phyloP scores from a whole-genome alignment of 2,329 filamentous ascomycete genomes.

The Coccinonectria pachysandricola region DNA sequence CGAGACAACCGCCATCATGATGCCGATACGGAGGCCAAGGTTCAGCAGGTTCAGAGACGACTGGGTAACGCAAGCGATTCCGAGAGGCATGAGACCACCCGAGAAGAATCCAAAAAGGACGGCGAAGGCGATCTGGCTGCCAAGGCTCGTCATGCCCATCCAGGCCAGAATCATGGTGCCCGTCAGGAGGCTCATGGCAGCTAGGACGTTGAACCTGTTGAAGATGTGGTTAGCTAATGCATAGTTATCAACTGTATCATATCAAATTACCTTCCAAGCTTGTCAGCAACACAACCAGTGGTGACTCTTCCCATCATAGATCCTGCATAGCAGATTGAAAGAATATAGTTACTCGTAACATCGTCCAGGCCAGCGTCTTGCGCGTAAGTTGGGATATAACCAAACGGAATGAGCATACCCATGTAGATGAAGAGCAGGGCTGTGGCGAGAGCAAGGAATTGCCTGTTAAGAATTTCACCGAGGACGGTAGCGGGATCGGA shows the following conservation, averaged over 20 bases:
- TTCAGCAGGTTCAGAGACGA: conserved; percentile 19
- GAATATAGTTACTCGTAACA: conserved; percentile 47
- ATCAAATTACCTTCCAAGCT: conserved; percentile 30
- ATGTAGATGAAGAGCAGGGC: conserved; percentile 18
- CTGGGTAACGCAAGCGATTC: conserved; percentile 22
- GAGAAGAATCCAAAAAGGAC: conserved; percentile 22
- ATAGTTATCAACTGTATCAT: too few relatives aligned
- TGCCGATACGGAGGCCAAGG: conserved; percentile 22
- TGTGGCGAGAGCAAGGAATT: conserved; percentile 13
- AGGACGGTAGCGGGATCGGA: conserved; percentile 13
- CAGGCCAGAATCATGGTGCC: conserved; percentile 22
- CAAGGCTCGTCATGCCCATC: conserved; percentile 14
- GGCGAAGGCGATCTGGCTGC: conserved; percentile 13
- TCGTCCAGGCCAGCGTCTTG: conserved; percentile 33
- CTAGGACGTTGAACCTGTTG: conserved; percentile 31
- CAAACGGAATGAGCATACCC: conserved; percentile 22
- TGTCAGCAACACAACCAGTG: conserved; percentile 42
- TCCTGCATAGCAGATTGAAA: conserved; percentile 51
- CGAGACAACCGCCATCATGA: conserved; percentile 22
- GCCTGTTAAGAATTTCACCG: conserved; percentile 14
- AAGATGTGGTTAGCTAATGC: conserved; percentile 1
- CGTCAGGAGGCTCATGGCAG: conserved; percentile 11
- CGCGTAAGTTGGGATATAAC: conserved; percentile 39
- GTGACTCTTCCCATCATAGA: conserved; percentile 42
- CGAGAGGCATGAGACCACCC: conserved; percentile 25